These are phyloP conservation scores for Colletotrichum scovillei DNA, from an alignment of 2,329 filamentous ascomycete genomes.

Conservation along the genomic window DNA sequence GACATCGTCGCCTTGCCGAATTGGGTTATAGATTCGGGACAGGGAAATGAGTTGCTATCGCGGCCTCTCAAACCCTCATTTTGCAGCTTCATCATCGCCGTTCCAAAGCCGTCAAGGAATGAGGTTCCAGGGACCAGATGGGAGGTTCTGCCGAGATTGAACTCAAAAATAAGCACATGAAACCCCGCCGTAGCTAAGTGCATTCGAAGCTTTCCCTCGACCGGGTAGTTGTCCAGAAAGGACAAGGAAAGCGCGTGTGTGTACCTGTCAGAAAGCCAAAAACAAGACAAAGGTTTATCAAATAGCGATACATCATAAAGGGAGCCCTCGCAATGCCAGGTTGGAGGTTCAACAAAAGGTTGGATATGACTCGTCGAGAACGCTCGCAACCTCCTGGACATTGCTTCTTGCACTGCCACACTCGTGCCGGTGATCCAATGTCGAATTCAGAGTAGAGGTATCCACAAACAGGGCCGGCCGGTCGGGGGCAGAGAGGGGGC, in stretches of 20 bases:
- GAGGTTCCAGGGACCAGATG: background rate
- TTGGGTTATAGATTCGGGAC: background rate
- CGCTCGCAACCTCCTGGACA: conserved; percentile 15
- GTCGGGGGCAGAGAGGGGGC: conserved; percentile 1
- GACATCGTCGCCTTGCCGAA: background rate
- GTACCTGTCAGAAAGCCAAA: background rate
- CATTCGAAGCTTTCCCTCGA: background rate
- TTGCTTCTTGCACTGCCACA: conserved; percentile 31
- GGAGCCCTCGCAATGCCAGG: background rate
- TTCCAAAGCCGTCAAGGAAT: background rate
- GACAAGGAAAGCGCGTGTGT: background rate
- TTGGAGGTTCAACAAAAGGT: background rate
- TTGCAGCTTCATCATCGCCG: background rate
- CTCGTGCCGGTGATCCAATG: conserved; percentile 9
- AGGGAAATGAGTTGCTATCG: conserved; percentile 9
- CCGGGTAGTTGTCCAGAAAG: background rate
- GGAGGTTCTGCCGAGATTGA: conserved; percentile 21
- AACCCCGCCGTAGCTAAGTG: background rate
- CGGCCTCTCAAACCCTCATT: background rate
- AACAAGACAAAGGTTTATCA: background rate
- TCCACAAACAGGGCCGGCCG: conserved; percentile 26
- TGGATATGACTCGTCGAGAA: conserved; percentile 20
- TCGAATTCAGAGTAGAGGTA: background rate
- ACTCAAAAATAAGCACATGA: conserved; percentile 20
- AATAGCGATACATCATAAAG: background rate